Base-by-base conservation (phyloP, 768 basidiomycete species). In the Lanmaoa rubissima region DNA sequence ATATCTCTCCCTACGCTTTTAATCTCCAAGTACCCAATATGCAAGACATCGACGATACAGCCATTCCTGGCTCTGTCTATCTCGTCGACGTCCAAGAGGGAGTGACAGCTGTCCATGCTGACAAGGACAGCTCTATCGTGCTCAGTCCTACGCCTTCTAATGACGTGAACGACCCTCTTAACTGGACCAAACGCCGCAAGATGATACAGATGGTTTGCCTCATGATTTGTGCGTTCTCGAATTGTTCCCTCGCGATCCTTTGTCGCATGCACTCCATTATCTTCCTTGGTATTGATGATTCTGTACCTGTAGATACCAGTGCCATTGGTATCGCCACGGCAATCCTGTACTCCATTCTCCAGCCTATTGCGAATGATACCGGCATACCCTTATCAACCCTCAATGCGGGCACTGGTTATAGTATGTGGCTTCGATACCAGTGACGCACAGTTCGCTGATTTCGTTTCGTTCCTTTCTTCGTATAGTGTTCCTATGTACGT, bases 111-210 rank as follows among this genome's bases (percentile, higher is more conserved):
- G 43, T 58, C 36, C 65, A 66, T 24, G 57, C 58, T 10, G 58
- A n/a, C 26, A 51, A 53, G 28, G 43, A 58, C 31, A 55, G 51
- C 44, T 50, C 61, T 26, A 66, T 66, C 43, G 64, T 66, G 11
- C 65, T 66, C 21, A 62, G 57, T 54, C 65, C 65, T n/a, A 60
- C 61, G 35, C 65, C 65, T 38, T 66, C 65, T n/a, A 66, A 55
- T 41, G 58, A 66, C 26, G 48, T 65, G 2, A 62, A 66, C 21
- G 65, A 66, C 46, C 65, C 65, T 13, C 49, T 66, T 41, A 66
- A 66, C 59, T 66, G 61, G 65, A 53, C 57, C 34, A 51, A 44
- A 32, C 51, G 53, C 5, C 62, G 63, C 32, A 64, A 63, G 40
- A 38, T 52, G 39, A 28, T 55, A 24, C 62, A 63, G 13, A 48